phyloP scores from a whole-genome alignment of 352 stramenopile species.

The Pythium oligandrum region DNA sequence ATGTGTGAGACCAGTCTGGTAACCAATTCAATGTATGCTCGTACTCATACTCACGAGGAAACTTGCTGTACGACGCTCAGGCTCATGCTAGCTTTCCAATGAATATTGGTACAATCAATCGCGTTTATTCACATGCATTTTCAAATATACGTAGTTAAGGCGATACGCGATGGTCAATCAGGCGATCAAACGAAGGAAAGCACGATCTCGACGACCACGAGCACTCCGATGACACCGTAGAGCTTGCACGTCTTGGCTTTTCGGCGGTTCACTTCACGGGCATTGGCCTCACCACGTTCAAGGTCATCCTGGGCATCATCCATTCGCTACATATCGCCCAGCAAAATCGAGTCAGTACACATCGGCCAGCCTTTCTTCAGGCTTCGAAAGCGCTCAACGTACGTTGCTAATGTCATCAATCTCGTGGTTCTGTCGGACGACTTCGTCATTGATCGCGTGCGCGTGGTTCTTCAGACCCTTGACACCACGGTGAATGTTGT shows the following conservation, averaged over 20 bases:
- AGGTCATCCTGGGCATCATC: slow-evolving; percentile 60
- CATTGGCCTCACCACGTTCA: slow-evolving; percentile 47
- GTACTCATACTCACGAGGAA: too few species aligned
- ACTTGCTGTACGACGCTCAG: too few species aligned
- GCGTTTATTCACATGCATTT: too few species aligned
- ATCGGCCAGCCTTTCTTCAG: not conserved
- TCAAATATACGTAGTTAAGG: too few species aligned
- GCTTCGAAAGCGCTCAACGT: slow-evolving; percentile 12
- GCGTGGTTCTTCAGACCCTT: slow-evolving; percentile 79
- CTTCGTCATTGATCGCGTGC: slow-evolving; percentile 80
- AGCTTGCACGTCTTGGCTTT: slow-evolving; percentile 80
- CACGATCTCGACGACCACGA: slow-evolving; percentile 34
- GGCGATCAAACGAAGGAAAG: not conserved
- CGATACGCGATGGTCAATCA: not conserved
- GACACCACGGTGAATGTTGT: slow-evolving; percentile 75
- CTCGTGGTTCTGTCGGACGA: slow-evolving; percentile 78
- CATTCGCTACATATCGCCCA: slow-evolving; percentile 38
- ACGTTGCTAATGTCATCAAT: slow-evolving; percentile 76
- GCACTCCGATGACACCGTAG: slow-evolving; percentile 61
- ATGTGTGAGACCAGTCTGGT: too few species aligned
- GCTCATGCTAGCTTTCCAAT: too few species aligned
- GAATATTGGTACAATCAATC: too few species aligned
- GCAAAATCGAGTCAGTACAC: not conserved
- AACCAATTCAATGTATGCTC: too few species aligned
- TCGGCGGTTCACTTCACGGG: slow-evolving; percentile 57